Conservation (phyloP, 1,284 basidiomycete species). For the Puccinia horiana region DNA sequence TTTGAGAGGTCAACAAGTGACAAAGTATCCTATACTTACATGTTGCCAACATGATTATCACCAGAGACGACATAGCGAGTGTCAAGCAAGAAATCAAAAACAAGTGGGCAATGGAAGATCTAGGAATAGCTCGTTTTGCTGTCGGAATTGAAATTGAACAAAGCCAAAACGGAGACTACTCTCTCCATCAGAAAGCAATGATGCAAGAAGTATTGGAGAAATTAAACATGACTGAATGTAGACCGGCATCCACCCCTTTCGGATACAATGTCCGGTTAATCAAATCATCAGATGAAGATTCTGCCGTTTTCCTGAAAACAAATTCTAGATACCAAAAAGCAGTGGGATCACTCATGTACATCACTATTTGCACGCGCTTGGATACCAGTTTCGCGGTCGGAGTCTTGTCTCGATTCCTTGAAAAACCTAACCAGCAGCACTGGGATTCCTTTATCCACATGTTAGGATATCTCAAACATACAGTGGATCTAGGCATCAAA, state of each 20-base stretch:
- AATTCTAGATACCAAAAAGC: neutral
- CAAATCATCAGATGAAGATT: neutral
- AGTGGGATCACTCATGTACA: slow-evolving; percentile 21
- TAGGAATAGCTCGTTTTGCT: neutral
- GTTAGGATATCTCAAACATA: slow-evolving; percentile 19
- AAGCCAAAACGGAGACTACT: neutral
- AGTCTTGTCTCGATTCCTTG: slow-evolving; percentile 13
- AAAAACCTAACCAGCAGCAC: slow-evolving; percentile 5
- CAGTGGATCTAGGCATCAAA: neutral
- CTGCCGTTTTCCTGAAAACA: neutral
- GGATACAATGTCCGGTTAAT: neutral
- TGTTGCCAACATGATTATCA: neutral
- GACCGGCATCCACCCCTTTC: neutral
- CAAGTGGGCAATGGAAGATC: neutral
- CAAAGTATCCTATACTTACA: neutral
- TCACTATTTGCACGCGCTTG: neutral
- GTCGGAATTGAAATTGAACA: neutral
- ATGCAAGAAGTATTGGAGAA: neutral
- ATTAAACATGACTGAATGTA: neutral
- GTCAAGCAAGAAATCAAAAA: neutral
- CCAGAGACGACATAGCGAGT: neutral
- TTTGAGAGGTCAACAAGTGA: neutral
- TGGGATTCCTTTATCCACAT: slow-evolving; percentile 21
- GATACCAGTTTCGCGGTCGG: slow-evolving; percentile 22
- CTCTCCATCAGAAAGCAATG: neutral